Evolutionary conservation across 495 filamentous ascomycete species (phyloP).

Genomic region (Sabuloglossum arenarium): DNA sequence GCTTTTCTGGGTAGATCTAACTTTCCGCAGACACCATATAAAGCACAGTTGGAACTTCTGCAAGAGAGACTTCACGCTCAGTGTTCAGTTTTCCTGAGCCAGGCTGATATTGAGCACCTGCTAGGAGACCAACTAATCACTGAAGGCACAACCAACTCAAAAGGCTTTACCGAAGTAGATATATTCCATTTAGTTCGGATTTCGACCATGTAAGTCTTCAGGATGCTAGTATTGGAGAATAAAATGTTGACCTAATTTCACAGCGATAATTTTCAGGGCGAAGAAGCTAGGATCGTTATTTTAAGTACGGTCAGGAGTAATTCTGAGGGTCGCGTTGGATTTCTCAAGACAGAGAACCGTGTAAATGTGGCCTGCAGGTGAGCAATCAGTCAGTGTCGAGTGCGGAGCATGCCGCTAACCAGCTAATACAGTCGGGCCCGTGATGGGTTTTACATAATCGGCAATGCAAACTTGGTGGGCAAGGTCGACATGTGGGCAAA

Average conservation of each 20-base stretch:
- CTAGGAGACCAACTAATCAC: background rate
- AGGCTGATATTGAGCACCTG: background rate
- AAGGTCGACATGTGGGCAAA: constrained; percentile 48
- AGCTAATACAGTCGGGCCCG: constrained; percentile 29
- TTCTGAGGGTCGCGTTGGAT: constrained; percentile 35
- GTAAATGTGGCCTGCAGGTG: constrained; percentile 56
- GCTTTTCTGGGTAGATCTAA: background rate
- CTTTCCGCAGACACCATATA: background rate
- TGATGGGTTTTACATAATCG: constrained; percentile 73
- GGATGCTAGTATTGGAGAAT: constrained; percentile 42
- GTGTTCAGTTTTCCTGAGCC: background rate
- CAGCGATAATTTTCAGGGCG: constrained; percentile 24
- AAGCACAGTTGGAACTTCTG: background rate
- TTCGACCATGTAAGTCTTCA: constrained; percentile 75
- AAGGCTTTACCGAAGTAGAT: background rate
- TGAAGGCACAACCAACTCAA: background rate
- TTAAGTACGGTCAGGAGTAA: constrained; percentile 65
- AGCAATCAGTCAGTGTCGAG: background rate
- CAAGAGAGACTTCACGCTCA: background rate
- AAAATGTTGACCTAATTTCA: background rate
- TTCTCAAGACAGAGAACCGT: constrained; percentile 51
- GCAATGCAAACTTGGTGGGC: constrained; percentile 36
- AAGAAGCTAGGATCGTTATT: constrained; percentile 65
- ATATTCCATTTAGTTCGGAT: constrained; percentile 23
- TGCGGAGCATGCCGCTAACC: background rate